phyloP scores from a whole-genome alignment of 2,329 filamentous ascomycete genomes.

The Capronia coronata region DNA sequence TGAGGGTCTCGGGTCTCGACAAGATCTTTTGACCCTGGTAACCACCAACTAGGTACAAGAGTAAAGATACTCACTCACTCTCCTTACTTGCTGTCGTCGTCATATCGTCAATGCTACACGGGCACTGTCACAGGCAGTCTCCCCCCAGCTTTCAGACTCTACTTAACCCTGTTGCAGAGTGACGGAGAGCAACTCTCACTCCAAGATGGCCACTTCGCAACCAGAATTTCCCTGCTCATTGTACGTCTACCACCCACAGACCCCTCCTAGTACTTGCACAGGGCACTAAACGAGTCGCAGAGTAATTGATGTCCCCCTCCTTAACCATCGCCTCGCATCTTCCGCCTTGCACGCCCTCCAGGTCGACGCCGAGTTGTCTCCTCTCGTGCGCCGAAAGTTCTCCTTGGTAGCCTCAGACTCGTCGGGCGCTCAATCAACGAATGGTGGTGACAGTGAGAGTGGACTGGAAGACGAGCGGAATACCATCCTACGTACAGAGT shows the following conservation, averaged over 20 bases:
- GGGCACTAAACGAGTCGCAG: slow-evolving; percentile 39
- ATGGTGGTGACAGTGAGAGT: slow-evolving; percentile 26
- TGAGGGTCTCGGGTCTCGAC: no score
- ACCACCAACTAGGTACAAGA: not conserved
- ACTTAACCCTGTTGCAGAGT: not conserved
- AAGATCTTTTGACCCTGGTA: not conserved
- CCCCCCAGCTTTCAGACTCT: not conserved
- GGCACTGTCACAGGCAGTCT: not conserved
- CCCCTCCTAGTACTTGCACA: not conserved
- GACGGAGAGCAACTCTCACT: not conserved
- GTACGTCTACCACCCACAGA: slow-evolving; percentile 26
- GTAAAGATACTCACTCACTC: not conserved
- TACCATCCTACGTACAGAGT: slow-evolving; percentile 64
- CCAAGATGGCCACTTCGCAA: slow-evolving; percentile 26
- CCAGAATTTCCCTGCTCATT: slow-evolving; percentile 38
- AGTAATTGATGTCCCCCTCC: slow-evolving; percentile 72
- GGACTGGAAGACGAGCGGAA: slow-evolving; percentile 33
- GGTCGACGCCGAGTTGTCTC: slow-evolving; percentile 85
- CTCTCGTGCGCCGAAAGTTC: slow-evolving; percentile 69
- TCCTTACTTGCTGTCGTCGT: not conserved
- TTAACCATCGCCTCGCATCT: slow-evolving; percentile 67
- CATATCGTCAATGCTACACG: not conserved
- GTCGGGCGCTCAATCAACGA: not conserved
- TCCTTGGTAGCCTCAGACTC: slow-evolving; percentile 42
- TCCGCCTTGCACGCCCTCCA: slow-evolving; percentile 68